Evolutionary conservation across 2,329 filamentous ascomycete species (phyloP).

Genomic region (Diaporthe caulivora): DNA sequence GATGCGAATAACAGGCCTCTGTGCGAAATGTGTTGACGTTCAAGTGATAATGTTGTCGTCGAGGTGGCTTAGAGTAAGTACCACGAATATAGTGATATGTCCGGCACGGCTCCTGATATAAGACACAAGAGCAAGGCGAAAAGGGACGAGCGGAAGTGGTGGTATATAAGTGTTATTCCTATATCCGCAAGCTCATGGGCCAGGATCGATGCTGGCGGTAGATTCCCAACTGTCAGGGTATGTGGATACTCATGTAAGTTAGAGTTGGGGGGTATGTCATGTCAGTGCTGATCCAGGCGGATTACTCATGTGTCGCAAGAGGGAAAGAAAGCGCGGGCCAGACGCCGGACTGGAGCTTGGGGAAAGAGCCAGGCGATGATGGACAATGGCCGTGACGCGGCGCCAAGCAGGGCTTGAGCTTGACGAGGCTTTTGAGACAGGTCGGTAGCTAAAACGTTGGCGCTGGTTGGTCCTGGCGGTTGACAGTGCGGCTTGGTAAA

Average conservation of each 20-base stretch:
- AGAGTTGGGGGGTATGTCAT: constrained; percentile 26
- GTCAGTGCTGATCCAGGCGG: constrained; percentile 3
- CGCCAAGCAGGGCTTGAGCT: constrained; percentile 28
- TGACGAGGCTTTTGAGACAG: constrained; percentile 25
- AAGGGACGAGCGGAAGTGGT: not conserved
- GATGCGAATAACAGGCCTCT: not conserved
- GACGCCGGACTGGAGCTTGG: constrained; percentile 33
- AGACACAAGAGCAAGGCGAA: not conserved
- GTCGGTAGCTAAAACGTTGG: constrained; percentile 33
- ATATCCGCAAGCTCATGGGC: constrained; percentile 15
- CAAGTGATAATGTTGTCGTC: not conserved
- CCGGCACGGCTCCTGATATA: not conserved
- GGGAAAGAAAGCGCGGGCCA: constrained; percentile 11
- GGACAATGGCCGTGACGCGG: constrained; percentile 23
- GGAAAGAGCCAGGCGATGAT: constrained; percentile 13
- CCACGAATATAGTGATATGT: not conserved
- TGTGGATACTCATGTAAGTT: constrained; percentile 21
- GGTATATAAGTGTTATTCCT: constrained; percentile 1
- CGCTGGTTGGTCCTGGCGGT: constrained; percentile 20
- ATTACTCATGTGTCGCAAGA: constrained; percentile 11
- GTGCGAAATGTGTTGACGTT: not conserved
- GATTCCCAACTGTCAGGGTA: constrained; percentile 17
- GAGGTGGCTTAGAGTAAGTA: not conserved
- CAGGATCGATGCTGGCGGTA: not conserved
- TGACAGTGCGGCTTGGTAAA: constrained; percentile 19